phyloP scores from a whole-genome alignment of 805 yeast genomes.

The Helenozyma baotianmanensis region DNA sequence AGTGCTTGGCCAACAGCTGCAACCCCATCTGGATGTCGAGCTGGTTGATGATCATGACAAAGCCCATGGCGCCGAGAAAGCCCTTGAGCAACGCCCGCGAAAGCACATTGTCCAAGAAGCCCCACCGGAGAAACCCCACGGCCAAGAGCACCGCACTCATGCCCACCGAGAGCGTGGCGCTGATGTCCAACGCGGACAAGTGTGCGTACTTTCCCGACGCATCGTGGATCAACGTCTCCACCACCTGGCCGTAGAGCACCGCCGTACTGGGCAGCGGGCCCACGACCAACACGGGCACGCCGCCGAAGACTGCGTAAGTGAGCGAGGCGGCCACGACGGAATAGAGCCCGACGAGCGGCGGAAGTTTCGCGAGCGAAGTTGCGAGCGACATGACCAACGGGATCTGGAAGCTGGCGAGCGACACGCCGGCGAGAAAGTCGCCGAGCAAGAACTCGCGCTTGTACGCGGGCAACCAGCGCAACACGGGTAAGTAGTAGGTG shows the following conservation, averaged over 20 bases:
- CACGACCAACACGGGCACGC: conserved; percentile 84
- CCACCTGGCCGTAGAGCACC: conserved; percentile 73
- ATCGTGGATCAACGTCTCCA: conserved; percentile 35
- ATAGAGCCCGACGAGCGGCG: conserved; percentile 73
- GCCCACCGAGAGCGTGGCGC: conserved; percentile 16
- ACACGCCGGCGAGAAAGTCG: conserved; percentile 29
- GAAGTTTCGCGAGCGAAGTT: conserved; percentile 76
- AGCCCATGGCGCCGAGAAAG: conserved; percentile 79
- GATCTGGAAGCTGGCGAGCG: conserved; percentile 31
- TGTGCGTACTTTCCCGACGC: conserved; percentile 38
- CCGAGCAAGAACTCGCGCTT: conserved; percentile 16
- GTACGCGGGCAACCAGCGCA: conserved; percentile 29
- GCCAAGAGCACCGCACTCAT: conserved; percentile 18
- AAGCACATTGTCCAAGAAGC: conserved; percentile 76
- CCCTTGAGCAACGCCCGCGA: conserved; percentile 77
- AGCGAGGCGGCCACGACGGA: conserved; percentile 75
- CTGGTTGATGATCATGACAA: conserved; percentile 64
- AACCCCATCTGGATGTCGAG: conserved; percentile 46
- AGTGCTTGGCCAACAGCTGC: conserved; percentile 12
- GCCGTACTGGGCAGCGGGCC: conserved; percentile 92
- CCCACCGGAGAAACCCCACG: conserved; percentile 60
- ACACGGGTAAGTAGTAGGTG: conserved; percentile 29
- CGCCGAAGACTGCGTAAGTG: conserved; percentile 72
- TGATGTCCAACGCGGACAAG: conserved; percentile 24
- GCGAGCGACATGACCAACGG: conserved; percentile 69